Evolutionary conservation across 345 rosid species (phyloP), one percentile per base, ranked within the genome.

Genomic region (Capsella bursapastoris): DNA sequence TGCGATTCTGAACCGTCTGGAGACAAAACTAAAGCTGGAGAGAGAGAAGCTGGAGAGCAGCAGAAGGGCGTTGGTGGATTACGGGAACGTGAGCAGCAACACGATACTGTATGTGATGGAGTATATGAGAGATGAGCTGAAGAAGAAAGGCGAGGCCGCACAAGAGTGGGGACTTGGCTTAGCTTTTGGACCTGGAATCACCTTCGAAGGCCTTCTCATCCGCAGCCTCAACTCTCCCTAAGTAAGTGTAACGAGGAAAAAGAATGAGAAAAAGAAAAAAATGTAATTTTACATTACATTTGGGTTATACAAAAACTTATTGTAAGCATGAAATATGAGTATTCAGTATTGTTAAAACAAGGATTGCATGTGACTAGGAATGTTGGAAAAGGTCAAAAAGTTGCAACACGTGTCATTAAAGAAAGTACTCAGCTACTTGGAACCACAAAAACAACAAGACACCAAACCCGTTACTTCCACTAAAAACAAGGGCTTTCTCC

Each of bases 121-220:
- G 70, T 83, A 95, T 14, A 83, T 92, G 90, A 87, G 91, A 78
- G 91, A 90, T 47, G 93, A 86, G 74, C 58, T 87, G 84, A 88
- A 83, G 85, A 80, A 70, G 80, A 77, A 77, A 71, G 80, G 72
- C 15, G 81, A 16, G 0, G 89, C 64, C 4, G 85, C 81, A 8
- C 89, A 82, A 64, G 97, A 91, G 77, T 95, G 96, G 97, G 97
- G 99, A 34, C 87, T 91, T 25, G 93, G 87, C 4, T 80, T 95
- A 11, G 97, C 97, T 2, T 95, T 91, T 51, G 99, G 97, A 7
- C 99, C 97, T 6, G 97, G 99, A 40, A 89, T 94, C 78, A 90
- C 99, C n/a, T 91, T 95, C 29, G 97, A 95, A 84, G 98, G 97
- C 71, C 87, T 94, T 25, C 95, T 94, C 70, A 78, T 93, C 66